Base-by-base conservation (phyloP, 148 eudicot species). In the Heliamphora exappendiculata region DNA sequence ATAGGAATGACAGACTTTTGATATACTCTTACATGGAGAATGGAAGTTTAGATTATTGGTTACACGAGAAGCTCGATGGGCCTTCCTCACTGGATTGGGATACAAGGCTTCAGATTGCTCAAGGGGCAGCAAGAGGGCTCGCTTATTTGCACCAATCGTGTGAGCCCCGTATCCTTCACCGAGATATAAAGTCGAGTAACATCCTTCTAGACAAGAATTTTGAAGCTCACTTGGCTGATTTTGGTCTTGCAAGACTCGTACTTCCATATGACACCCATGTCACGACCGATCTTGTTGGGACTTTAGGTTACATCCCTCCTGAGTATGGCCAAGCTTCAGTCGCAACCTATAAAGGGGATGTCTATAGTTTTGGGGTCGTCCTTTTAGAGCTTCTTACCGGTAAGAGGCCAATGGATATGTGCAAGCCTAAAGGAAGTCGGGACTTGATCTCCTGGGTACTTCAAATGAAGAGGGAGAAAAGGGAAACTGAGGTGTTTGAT, bases 11-110 rank as follows among this genome's bases (percentile, higher is more conserved):
- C 73, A 67, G 83, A 31, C 77, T 87, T 33, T 78, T 87, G 73
- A 87, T 87, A 45, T 87, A 87, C 78, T 55, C 84, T 10, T 87
- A 76, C 68, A 85, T 87, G 89, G 89, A 84, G 80, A 87, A 87
- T 64, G 84, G 89, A 28, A 87, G 89, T 62, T 82, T 87, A 69
- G 89, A 87, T 73, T 84, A 82, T 62, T 84, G 89, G 89, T 62
- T 87, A 76, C 89, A 87, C 29, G 89, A 87, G 74, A 87, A 81
- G 58, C 1, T 55, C 3, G 89, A 84, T 6, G 89, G 89, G 26
- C 84, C 84, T n/a, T 47, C 84, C 16, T 84, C 69, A 4, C 68
- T 87, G 31, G 84, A 82, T 53, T 87, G 87, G 89, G 84, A 78
- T 10, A 79, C 57, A 12, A 80, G 89, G 81, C 79, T 87, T 33